Conservation (phyloP, 805 yeast species). For the Blastobotrys mokoenaii region DNA sequence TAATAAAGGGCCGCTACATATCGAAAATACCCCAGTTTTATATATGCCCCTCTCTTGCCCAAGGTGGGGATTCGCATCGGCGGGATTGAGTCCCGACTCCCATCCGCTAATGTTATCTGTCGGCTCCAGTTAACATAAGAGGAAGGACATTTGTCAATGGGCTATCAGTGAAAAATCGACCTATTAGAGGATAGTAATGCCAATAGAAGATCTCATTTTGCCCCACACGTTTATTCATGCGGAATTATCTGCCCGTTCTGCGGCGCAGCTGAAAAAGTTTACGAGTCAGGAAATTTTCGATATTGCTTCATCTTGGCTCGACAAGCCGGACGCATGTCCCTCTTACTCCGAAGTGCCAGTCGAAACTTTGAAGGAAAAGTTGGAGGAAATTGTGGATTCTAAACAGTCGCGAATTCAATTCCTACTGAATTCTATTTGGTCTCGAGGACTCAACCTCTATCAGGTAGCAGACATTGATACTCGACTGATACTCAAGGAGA, state of each 20-base stretch:
- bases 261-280: conserved; percentile 6
- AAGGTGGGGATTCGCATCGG: too few species aligned
- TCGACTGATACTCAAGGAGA: conserved; percentile 47
- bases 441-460: conserved; percentile 48
- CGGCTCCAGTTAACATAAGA: too few species aligned
- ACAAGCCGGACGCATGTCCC: background rate
- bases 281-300: conserved; percentile 4
- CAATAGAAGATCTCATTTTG: background rate
- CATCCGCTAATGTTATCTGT: too few species aligned
- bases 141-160: too few species aligned
- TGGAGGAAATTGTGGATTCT: too few species aligned
- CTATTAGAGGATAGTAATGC: background rate
- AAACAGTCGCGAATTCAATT: conserved; percentile 34
- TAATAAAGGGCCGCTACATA: too few species aligned
- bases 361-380: too few species aligned
- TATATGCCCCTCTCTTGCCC: too few species aligned
- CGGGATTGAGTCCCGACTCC: too few species aligned
- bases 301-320: background rate
- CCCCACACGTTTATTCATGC: conserved; percentile 11
- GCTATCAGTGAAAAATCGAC: background rate
- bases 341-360: too few species aligned
- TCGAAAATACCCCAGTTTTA: too few species aligned
- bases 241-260: conserved; percentile 9
- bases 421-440: conserved; percentile 44
- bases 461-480: conserved; percentile 69